A percentile compares a stretch with the other conserved stretches of the same genome.
Conservation (phyloP, 2,329 filamentous ascomycete species). For the Hortaea werneckii region DNA sequence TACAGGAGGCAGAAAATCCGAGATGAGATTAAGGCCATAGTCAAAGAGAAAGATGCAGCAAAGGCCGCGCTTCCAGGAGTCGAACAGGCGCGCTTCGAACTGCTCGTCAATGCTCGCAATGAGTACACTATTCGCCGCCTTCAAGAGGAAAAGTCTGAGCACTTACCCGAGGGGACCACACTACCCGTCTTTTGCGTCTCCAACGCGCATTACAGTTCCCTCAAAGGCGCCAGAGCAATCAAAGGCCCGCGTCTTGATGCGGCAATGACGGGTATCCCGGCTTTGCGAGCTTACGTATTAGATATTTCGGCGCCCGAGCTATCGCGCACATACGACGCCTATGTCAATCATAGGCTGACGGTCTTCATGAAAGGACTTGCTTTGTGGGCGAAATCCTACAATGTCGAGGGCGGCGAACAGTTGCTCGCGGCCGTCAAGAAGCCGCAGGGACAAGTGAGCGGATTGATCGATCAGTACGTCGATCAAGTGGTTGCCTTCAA, state of each 20-base stretch:
- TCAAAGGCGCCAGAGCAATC: constrained; percentile 4
- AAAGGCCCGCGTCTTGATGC: constrained; percentile 2
- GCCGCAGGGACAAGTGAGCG: background rate
- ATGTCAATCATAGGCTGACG: constrained; percentile 2
- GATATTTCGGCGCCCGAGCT: constrained; percentile 4
- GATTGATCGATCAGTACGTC: background rate
- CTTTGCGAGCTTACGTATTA: constrained; percentile 8
- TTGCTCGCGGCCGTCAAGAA: constrained; percentile 3
- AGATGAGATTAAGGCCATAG: constrained; percentile 1
- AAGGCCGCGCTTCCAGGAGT: too few species aligned
- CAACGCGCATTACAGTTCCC: constrained; percentile 16
- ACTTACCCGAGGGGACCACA: constrained; percentile 4
- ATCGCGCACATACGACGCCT: constrained; percentile 6
- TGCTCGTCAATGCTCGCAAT: constrained; percentile 13
- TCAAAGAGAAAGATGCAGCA: background rate
- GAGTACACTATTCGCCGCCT: constrained; percentile 2
- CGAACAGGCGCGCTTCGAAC: constrained; percentile 4
- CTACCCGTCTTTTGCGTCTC: constrained; percentile 15
- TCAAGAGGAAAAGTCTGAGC: constrained; percentile 1
- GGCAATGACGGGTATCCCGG: constrained; percentile 14
- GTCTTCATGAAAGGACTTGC: constrained; percentile 10
- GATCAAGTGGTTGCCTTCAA: background rate
- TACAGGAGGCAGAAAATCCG: background rate
- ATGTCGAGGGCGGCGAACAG: background rate
- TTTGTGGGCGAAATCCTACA: constrained; percentile 8